Conservation (phyloP, 257 asterid genomes). For the Solanum piurae region DNA sequence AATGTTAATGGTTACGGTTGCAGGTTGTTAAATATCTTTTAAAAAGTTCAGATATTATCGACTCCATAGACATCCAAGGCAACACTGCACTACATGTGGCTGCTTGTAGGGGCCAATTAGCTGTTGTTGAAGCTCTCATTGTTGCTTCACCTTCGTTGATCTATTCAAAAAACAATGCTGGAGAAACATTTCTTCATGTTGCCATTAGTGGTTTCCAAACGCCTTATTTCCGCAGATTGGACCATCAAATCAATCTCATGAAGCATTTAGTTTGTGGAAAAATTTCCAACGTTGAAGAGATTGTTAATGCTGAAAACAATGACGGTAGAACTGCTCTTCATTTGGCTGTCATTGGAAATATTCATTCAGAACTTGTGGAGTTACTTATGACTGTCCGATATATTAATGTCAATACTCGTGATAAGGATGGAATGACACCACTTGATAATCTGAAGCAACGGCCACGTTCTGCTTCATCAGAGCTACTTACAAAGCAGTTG, state of each 20-base stretch:
- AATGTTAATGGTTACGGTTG: background rate
- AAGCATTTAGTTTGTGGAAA: constrained; percentile 41
- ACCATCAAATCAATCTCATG: constrained; percentile 64
- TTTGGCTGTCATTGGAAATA: constrained; percentile 59
- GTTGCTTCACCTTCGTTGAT: constrained; percentile 48
- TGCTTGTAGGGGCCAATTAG: constrained; percentile 70
- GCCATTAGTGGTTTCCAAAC: constrained; percentile 70
- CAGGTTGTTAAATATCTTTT: constrained; percentile 70
- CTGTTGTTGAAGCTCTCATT: constrained; percentile 64
- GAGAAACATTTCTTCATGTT: constrained; percentile 72
- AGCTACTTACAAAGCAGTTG: constrained; percentile 47
- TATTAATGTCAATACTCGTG: constrained; percentile 58
- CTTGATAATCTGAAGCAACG: constrained; percentile 61
- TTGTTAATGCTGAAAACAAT: constrained; percentile 40
- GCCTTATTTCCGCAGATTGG: constrained; percentile 78
- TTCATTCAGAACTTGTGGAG: constrained; percentile 67
- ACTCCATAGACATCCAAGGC: constrained; percentile 60
- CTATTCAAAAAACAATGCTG: constrained; percentile 34
- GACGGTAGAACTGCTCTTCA: constrained; percentile 75
- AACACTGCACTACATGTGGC: constrained; percentile 82
- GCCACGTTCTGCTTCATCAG: constrained; percentile 59
- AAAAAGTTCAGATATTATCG: constrained; percentile 24
- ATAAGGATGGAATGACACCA: constrained; percentile 54
- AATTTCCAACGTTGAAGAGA: constrained; percentile 29
- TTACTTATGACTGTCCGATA: constrained; percentile 50